A percentile compares a stretch with the other conserved stretches of the same genome.
Conservation (phyloP, 257 asterid species). For the Penstemon eatonii region DNA sequence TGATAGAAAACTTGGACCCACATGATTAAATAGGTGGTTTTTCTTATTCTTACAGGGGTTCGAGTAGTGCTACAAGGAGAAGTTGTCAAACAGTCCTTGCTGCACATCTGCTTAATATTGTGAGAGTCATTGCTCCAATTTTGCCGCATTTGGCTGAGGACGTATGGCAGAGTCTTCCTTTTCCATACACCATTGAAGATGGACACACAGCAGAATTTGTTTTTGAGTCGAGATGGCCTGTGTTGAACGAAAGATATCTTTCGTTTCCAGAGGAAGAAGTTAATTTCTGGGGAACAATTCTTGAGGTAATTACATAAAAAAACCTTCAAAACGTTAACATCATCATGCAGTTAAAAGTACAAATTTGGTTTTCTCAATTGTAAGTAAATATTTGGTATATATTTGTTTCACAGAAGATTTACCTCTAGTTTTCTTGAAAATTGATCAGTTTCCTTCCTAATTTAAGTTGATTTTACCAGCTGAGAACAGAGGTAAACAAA, state of each 20-base stretch:
- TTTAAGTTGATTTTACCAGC: constrained; percentile 46
- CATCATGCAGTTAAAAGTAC: background rate
- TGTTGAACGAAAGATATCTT: constrained; percentile 50
- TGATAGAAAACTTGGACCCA: no score
- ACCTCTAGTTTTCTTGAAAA: no score
- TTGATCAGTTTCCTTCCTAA: constrained; percentile 4
- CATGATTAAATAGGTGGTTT: background rate
- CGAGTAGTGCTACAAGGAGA: constrained; percentile 78
- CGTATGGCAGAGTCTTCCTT: constrained; percentile 96
- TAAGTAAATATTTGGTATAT: background rate
- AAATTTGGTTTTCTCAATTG: background rate
- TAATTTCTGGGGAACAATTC: constrained; percentile 79
- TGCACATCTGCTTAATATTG: constrained; percentile 68
- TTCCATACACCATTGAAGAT: constrained; percentile 57
- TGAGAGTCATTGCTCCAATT: constrained; percentile 83
- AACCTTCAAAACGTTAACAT: background rate
- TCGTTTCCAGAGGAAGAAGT: constrained; percentile 65
- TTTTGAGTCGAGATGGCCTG: constrained; percentile 89
- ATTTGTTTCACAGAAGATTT: no score
- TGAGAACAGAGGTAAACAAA: constrained; percentile 95
- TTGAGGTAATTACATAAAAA: constrained; percentile 60
- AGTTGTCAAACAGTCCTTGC: constrained; percentile 95
- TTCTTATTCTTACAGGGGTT: constrained; percentile 55
- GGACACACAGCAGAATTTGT: constrained; percentile 63
- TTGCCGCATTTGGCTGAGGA: constrained; percentile 98